These are phyloP conservation scores for Camelina neglecta DNA, from an alignment of 345 rosid genomes.

Conservation along the genomic window DNA sequence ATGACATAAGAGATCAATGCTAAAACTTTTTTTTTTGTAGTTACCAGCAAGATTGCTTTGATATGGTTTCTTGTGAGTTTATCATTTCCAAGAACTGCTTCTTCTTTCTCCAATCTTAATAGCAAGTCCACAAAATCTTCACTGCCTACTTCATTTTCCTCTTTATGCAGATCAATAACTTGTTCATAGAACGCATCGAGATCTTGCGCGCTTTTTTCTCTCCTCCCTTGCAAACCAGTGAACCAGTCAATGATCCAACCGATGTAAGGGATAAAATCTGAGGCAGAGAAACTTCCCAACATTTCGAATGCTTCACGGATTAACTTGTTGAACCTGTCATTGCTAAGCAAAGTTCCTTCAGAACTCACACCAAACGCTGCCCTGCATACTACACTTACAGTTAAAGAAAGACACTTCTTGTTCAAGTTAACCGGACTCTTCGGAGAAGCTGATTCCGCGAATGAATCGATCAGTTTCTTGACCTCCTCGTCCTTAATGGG, in stretches of 20 bases:
- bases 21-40: background rate
- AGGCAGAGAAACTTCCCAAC: constrained; percentile 46
- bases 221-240: constrained; percentile 38
- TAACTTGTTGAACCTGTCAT: constrained; percentile 36
- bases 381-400: constrained; percentile 43
- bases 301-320: constrained; percentile 47
- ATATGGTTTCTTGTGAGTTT: constrained; percentile 38
- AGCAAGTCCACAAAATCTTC: constrained; percentile 48
- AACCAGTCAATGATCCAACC: constrained; percentile 54
- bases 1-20: background rate
- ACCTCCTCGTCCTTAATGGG: constrained; percentile 54
- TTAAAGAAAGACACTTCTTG: constrained; percentile 34
- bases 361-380: constrained; percentile 54
- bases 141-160: constrained; percentile 24
- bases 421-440: constrained; percentile 39
- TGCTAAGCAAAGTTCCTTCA: constrained; percentile 41
- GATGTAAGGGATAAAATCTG: constrained; percentile 50
- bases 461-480: constrained; percentile 42
- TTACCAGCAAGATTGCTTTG: constrained; percentile 45
- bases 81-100: constrained; percentile 28
- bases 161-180: constrained; percentile 52
- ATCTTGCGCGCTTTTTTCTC: constrained; percentile 41
- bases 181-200: constrained; percentile 50
- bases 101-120: constrained; percentile 38
- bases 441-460: constrained; percentile 29